Percentiles rank a stretch among this genome's conserved stretches.
phyloP scores from a whole-genome alignment of 1,139 yeast species.

The Hyphopichia khmerensis region DNA sequence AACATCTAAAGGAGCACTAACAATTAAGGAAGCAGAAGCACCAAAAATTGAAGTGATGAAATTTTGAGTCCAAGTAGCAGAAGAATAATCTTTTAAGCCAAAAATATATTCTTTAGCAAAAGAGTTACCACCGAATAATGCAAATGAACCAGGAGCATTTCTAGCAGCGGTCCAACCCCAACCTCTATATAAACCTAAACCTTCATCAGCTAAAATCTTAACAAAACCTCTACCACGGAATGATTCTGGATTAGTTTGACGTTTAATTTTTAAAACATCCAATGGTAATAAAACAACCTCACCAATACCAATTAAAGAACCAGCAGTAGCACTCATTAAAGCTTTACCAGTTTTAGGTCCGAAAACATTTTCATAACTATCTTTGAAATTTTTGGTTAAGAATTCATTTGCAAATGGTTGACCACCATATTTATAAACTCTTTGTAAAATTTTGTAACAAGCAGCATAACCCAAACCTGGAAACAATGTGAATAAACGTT shows the following conservation, averaged over 20 bases:
- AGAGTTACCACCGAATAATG: conserved; percentile 97
- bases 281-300: conserved; percentile 93
- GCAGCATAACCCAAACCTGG: conserved; percentile 99
- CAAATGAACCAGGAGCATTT: conserved; percentile 98
- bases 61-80: conserved; percentile 95
- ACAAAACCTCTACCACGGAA: conserved; percentile 96
- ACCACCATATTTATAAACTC: conserved; percentile 98
- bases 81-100: conserved; percentile 79
- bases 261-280: conserved; percentile 94
- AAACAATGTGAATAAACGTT: conserved; percentile 79
- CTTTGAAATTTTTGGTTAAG: conserved; percentile 71
- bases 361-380: conserved; percentile 68
- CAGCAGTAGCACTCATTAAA: conserved; percentile 93
- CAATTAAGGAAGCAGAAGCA: conserved; percentile 95
- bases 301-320: conserved; percentile 95
- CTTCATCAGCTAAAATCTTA: conserved; percentile 84
- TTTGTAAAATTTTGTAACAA: conserved; percentile 90
- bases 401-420: conserved; percentile 98
- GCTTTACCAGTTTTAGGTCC: conserved; percentile 98
- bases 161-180: conserved; percentile 99
- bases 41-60: conserved; percentile 96
- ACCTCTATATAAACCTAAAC: conserved; percentile 90
- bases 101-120: conserved; percentile 96
- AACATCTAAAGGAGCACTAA: conserved; percentile 96
- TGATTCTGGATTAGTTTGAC: conserved; percentile 98